Evolutionary conservation across 805 yeast species (phyloP).

Genomic region (Wickerhamiella siamensis): DNA sequence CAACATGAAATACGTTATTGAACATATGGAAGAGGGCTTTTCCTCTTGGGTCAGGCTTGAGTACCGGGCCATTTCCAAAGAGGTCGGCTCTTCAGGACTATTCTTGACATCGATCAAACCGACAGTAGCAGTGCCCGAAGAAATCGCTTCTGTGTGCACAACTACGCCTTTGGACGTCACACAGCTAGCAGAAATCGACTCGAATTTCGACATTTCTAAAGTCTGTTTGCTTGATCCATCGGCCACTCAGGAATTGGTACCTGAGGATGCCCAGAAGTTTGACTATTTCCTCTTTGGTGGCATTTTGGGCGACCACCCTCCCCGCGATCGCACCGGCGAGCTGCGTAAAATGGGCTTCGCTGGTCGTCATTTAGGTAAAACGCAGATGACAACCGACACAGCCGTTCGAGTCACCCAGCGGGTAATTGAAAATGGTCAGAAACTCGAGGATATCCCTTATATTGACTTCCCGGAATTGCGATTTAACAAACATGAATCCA

Average conservation of each 20-base stretch:
- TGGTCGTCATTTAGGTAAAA: conserved; percentile 73
- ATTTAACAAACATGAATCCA: conserved; percentile 75
- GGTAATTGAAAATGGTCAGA: conserved; percentile 44
- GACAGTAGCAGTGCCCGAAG: conserved; percentile 53
- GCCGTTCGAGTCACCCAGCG: conserved; percentile 84
- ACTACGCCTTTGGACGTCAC: conserved; percentile 69
- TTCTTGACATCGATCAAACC: conserved; percentile 62
- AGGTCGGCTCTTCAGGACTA: conserved; percentile 66
- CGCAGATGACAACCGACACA: conserved; percentile 97
- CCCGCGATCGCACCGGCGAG: conserved; percentile 86
- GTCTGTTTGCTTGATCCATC: conserved; percentile 86
- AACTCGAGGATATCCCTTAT: conserved; percentile 63
- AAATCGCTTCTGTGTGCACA: conserved; percentile 37
- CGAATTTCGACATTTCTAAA: conserved; percentile 30
- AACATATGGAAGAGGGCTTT: conserved; percentile 95
- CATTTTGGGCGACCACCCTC: conserved; percentile 76
- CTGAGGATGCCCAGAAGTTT: conserved; percentile 49
- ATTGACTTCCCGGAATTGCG: conserved; percentile 90
- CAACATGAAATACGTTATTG: conserved; percentile 64
- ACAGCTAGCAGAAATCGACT: conserved; percentile 22
- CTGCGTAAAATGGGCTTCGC: conserved; percentile 73
- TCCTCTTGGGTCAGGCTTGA: conserved; percentile 92
- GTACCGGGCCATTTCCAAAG: conserved; percentile 66
- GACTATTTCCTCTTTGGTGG: conserved; percentile 95
- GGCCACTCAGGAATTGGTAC: conserved; percentile 58